A percentile compares a stretch with the other conserved stretches of the same genome.
Conservation (phyloP, 208 protist species). For the Herpetomonas tarakana region DNA sequence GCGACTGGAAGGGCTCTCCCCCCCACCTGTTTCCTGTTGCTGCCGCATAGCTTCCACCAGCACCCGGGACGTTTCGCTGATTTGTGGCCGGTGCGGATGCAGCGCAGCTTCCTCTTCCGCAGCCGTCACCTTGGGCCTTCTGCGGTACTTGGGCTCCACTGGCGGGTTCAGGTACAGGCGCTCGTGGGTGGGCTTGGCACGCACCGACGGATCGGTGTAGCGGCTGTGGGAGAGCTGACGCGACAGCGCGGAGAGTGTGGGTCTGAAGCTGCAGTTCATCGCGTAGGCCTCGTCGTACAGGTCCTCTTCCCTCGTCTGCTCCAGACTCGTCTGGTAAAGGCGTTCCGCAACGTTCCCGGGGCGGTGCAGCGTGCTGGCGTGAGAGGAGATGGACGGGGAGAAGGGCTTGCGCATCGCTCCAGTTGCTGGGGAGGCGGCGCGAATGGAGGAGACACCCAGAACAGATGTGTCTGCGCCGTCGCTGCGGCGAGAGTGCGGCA, state of each 20-base stretch:
- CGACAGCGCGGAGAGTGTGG: constrained; percentile 38
- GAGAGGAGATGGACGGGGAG: constrained; percentile 37
- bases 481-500: no score
- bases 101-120: constrained; percentile 13
- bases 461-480: no score
- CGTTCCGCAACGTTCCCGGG: constrained; percentile 53
- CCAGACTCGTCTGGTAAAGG: constrained; percentile 26
- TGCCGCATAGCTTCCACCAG: constrained; percentile 39
- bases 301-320: not conserved
- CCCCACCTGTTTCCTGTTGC: constrained; percentile 14
- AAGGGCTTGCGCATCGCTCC: constrained; percentile 11
- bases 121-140: constrained; percentile 3
- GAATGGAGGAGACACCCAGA: not conserved
- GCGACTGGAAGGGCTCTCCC: constrained; percentile 21
- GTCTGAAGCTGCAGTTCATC: constrained; percentile 54
- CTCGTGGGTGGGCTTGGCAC: constrained; percentile 22
- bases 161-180: constrained; percentile 47
- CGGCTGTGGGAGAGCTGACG: constrained; percentile 31
- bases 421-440: not conserved
- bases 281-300: constrained; percentile 32
- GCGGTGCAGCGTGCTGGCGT: constrained; percentile 34
- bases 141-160: constrained; percentile 23
- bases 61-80: constrained; percentile 40
- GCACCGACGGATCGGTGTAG: constrained; percentile 32
- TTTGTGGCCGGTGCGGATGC: constrained; percentile 18